Percentiles rank a stretch among this genome's conserved stretches.
These are phyloP conservation scores for Epichloe amarillans DNA, from an alignment of 2,329 filamentous ascomycete species.

Conservation along the genomic window DNA sequence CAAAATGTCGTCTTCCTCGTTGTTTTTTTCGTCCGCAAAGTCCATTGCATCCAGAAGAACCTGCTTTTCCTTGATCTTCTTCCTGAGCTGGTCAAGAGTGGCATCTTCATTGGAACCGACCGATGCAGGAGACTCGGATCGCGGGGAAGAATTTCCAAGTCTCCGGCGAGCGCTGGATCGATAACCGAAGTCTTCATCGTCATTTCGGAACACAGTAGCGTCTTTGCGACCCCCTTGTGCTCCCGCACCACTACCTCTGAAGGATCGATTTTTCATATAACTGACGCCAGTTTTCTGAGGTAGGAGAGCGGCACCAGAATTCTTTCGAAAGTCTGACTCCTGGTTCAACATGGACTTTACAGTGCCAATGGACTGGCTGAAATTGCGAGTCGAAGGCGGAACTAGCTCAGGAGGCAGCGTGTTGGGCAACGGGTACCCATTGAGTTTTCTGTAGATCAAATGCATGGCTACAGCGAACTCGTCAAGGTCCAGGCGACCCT, in stretches of 20 bases:
- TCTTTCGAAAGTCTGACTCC: slow-evolving; percentile 82
- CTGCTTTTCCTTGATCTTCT: slow-evolving; percentile 89
- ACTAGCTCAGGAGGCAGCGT: slow-evolving; percentile 83
- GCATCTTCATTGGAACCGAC: slow-evolving; percentile 66
- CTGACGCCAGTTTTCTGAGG: slow-evolving; percentile 97
- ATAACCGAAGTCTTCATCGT: slow-evolving; percentile 85
- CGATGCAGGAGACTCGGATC: slow-evolving; percentile 61
- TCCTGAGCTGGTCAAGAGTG: slow-evolving; percentile 73
- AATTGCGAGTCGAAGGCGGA: slow-evolving; percentile 84
- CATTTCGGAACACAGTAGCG: slow-evolving; percentile 92
- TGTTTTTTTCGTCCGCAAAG: slow-evolving; percentile 80
- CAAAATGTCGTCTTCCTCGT: slow-evolving; percentile 82
- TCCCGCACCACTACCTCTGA: slow-evolving; percentile 51
- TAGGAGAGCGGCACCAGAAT: slow-evolving; percentile 75
- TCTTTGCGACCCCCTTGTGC: slow-evolving; percentile 63
- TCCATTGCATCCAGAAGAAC: slow-evolving; percentile 92
- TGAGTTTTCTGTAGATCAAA: slow-evolving; percentile 92
- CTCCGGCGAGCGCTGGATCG: slow-evolving; percentile 85
- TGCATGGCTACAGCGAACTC: slow-evolving; percentile 99
- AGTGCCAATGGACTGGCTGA: slow-evolving; percentile 83
- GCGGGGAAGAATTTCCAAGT: slow-evolving; percentile 67
- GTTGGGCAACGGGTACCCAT: slow-evolving; percentile 84
- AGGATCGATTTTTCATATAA: slow-evolving; percentile 91
- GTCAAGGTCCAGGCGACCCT: slow-evolving; percentile 85
- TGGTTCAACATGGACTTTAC: slow-evolving; percentile 82